A percentile compares a stretch with the other conserved stretches of the same genome.
These are phyloP conservation scores for Mycosphaerelloides madeirae DNA, from an alignment of 2,329 filamentous ascomycete species.

Conservation along the genomic window DNA sequence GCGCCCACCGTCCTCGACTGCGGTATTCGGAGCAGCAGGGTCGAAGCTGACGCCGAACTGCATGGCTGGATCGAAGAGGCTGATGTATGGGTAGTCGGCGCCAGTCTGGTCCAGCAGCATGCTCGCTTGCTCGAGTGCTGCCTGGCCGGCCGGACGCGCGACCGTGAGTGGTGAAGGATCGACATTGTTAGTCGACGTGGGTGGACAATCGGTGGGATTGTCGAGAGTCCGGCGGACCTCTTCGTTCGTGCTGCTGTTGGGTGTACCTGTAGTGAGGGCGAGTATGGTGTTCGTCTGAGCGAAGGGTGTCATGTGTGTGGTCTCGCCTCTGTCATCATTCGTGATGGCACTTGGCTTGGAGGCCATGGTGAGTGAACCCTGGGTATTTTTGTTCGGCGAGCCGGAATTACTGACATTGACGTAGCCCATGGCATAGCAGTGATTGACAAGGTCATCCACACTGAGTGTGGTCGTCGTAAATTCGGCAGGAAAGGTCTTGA, in stretches of 20 bases:
- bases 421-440: conserved; percentile 14
- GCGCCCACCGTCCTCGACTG: conserved; percentile 10
- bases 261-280: conserved; percentile 8
- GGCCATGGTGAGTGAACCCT: conserved; percentile 22
- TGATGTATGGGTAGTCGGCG: background rate
- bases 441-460: conserved; percentile 13
- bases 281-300: conserved; percentile 8
- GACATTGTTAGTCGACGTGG: background rate
- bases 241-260: conserved; percentile 9
- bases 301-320: conserved; percentile 9
- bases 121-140: conserved; percentile 15
- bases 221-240: conserved; percentile 2
- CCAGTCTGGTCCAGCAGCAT: background rate
- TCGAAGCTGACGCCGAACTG: conserved; percentile 20
- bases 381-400: conserved; percentile 15
- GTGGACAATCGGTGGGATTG: conserved; percentile 3
- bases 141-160: conserved; percentile 6
- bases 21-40: conserved; percentile 13
- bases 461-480: conserved; percentile 12
- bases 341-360: conserved; percentile 15
- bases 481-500: conserved; percentile 9
- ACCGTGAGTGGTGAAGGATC: background rate
- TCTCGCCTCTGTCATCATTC: conserved; percentile 11
- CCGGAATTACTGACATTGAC: conserved; percentile 12
- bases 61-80: background rate